Evolutionary conservation across 208 protist genomes (phyloP).

Genomic region (Porcisia hertigi): DNA sequence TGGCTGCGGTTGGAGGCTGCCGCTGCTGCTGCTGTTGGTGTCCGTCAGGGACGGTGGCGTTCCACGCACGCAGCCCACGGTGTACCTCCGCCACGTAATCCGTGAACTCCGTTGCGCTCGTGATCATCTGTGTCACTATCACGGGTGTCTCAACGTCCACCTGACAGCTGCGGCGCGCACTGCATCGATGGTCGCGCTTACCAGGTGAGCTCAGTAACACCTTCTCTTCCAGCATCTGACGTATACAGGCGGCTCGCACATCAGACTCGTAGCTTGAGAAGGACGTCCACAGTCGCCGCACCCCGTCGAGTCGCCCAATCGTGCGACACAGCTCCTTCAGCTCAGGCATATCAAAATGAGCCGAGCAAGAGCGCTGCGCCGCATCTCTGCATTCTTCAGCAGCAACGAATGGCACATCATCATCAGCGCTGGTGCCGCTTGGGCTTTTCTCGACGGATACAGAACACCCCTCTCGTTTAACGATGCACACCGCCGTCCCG

Average conservation of each 20-base stretch:
- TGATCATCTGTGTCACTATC: conserved; percentile 41
- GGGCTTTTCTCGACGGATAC: neutral
- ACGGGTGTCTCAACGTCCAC: neutral
- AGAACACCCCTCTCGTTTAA: neutral
- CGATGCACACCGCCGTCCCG: neutral
- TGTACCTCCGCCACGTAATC: conserved; percentile 23
- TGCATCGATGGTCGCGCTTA: neutral
- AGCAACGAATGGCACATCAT: neutral
- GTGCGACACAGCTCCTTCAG: conserved; percentile 14
- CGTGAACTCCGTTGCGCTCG: conserved; percentile 31
- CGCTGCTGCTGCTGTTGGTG: neutral
- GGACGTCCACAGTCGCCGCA: conserved; percentile 21
- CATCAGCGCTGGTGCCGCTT: neutral
- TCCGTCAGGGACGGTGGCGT: neutral
- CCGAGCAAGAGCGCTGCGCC: neutral
- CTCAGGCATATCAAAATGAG: conserved; percentile 6
- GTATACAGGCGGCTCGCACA: conserved; percentile 14
- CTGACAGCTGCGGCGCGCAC: neutral
- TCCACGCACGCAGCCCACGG: conserved; percentile 11
- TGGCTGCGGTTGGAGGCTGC: neutral
- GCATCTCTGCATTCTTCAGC: neutral
- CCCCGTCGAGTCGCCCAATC: conserved; percentile 11
- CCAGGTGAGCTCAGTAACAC: conserved; percentile 9
- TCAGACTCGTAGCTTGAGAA: conserved; percentile 24
- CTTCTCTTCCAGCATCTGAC: conserved; percentile 36